Base-by-base conservation (phyloP, 2,329 filamentous ascomycete species). In the Fusarium oligoseptatum region DNA sequence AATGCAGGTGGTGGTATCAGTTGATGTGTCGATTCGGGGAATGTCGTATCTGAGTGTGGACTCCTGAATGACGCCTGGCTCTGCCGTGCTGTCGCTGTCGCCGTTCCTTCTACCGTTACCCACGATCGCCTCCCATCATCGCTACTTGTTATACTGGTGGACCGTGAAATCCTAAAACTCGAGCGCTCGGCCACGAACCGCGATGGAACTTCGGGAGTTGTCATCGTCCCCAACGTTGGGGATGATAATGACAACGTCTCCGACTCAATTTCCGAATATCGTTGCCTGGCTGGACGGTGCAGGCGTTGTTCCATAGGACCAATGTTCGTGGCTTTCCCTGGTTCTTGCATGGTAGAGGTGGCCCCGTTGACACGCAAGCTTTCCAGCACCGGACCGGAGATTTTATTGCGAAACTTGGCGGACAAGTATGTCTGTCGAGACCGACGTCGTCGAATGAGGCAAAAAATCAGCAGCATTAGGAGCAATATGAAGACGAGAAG, bases 401-500 rank as follows among this genome's bases (percentile, higher is more conserved):
- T 81, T 56, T 83, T 84, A 34, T 71, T 60, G 29, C 80, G 81
- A 63, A 80, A 78, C 32, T 78, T 81, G 62, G 73, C 77, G 6
- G 79, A 77, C 3, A 80, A 65, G 48, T 81, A 81, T 14, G 72
- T 80, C 17, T 78, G 77, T 24, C 73, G 78, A 12, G 74, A 75
- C 24, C 77, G 78, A 3, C 80, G 79, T 12, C 81, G 82, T 27
- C 83, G 77, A 14, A 80, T 77, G 45, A 83, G 66, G 63, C 81
- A 81, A 67, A 80, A 84, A 24, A 81, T 69, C 7, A 84, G 69
- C 3, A 84, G 68, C 72, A 82, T 75, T 20, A 83, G 71, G 10
- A 83, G 68, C 6, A 84, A 69, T 0, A 82, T 71, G 12, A 84
- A 65, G 22, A 82, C 76, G 1, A 87, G 71, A 15, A 87, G 72